Evolutionary conservation across 768 basidiomycete species (phyloP).

Genomic region (Galerina sulciceps): DNA sequence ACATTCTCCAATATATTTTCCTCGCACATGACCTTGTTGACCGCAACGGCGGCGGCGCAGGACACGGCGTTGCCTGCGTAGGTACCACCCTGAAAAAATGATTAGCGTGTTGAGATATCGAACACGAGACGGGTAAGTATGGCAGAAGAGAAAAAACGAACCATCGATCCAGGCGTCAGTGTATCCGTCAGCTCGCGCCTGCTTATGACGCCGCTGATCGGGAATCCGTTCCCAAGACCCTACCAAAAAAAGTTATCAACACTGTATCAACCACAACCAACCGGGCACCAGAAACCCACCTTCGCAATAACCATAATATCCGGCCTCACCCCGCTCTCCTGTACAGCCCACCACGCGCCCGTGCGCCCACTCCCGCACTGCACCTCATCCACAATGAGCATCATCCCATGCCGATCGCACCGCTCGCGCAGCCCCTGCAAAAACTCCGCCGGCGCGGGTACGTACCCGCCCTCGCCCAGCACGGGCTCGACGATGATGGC

Average conservation of each 20-base stretch:
- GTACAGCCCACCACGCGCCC: conserved; percentile 80
- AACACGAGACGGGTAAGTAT: not conserved
- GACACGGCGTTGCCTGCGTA: conserved; percentile 93
- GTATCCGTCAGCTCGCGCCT: conserved; percentile 81
- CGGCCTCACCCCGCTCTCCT: conserved; percentile 83
- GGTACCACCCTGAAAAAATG: conserved; percentile 68
- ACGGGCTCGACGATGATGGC: conserved; percentile 95
- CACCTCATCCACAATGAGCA: conserved; percentile 87
- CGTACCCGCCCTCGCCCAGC: conserved; percentile 95
- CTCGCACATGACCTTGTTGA: conserved; percentile 74
- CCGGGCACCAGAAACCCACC: conserved; percentile 36
- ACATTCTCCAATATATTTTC: conserved; percentile 89
- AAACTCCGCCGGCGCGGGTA: conserved; percentile 83
- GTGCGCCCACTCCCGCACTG: conserved; percentile 92
- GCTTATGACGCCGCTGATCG: conserved; percentile 84
- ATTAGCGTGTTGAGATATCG: not conserved
- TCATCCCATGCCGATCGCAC: conserved; percentile 86
- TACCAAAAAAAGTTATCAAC: conserved; percentile 26
- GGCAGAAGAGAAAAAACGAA: conserved; percentile 27
- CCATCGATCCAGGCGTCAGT: conserved; percentile 81
- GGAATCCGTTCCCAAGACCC: conserved; percentile 93
- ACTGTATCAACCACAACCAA: not conserved
- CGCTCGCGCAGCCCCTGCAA: conserved; percentile 77
- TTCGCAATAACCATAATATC: conserved; percentile 93
- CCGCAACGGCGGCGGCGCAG: conserved; percentile 90